Evolutionary conservation across 2,329 filamentous ascomycete species (phyloP), one percentile per base, ranked within the genome.

Genomic region (Coniochaeta sp.): DNA sequence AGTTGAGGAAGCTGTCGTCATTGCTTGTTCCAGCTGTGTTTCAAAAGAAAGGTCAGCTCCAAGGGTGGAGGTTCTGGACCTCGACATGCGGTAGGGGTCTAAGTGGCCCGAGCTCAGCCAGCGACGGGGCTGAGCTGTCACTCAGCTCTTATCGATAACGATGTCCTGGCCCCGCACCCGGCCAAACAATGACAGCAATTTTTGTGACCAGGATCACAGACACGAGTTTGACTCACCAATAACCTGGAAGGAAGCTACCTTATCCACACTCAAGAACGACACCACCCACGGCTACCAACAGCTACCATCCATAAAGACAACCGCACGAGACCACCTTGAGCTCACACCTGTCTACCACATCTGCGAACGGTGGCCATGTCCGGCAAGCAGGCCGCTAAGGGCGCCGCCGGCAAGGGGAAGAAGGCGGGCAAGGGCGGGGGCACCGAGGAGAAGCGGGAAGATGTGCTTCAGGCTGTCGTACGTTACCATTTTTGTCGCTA

Each of bases 391-490:
- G 73, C 64, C 66, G 69, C 56, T 68, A 73, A 63, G 51, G 63
- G 61, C 61, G 67, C 58, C 40, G 65, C 59, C 51, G 60, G 69
- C 53, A 63, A 65, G 54, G 78, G 79, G 69, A 72, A 72, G 60
- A 82, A 81, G 62, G 80, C 79, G 63, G 59, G 75, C 53, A 65
- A 71, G 60, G 79, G 79, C 58, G 58, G n/a, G n/a, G n/a, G 70
- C 58, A 67, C 64, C 26, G 72, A 75, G 46, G 79, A 83, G 63
- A 81, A 82, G 64, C 71, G 74, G 60, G 79, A 83, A 58, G 78
- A 82, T 64, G 74, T 77, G 55, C 69, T 83, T 51, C 79, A 83
- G 67, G 77, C 77, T 27, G 77, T 80, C 57, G 76, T 78, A 66
- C 56, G 75, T n/a, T 74, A 20, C 27, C 8, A 48, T 4, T 30